These are phyloP conservation scores for Strobilomyces confusus DNA, from an alignment of 768 basidiomycete genomes.

Conservation along the genomic window DNA sequence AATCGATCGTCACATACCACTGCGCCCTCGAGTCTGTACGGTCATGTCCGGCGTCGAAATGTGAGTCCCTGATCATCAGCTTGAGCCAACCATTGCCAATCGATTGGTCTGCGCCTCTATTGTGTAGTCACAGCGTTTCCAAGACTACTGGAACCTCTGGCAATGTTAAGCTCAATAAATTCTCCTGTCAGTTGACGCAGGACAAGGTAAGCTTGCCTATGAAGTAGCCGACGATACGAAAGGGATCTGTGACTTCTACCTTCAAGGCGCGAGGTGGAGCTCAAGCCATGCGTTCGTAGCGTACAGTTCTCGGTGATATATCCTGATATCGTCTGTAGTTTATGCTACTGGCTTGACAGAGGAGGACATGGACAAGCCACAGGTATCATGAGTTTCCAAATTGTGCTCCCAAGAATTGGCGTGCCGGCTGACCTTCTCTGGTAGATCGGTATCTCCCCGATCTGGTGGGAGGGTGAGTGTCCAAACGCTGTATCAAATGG, in stretches of 20 bases:
- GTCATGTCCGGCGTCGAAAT: constrained; percentile 62
- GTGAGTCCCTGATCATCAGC: constrained; percentile 33
- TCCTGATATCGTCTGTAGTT: constrained; percentile 33
- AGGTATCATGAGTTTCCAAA: no score
- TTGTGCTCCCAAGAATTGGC: background rate
- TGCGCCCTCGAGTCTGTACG: background rate
- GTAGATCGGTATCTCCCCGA: constrained; percentile 81
- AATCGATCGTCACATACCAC: background rate
- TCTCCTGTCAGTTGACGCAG: constrained; percentile 71
- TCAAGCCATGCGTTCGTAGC: constrained; percentile 75
- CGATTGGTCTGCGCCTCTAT: background rate
- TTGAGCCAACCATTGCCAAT: background rate
- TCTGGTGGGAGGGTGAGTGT: constrained; percentile 84
- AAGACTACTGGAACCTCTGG: constrained; percentile 21
- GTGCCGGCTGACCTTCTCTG: constrained; percentile 10
- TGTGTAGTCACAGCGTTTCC: constrained; percentile 21
- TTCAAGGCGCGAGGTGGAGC: constrained; percentile 62
- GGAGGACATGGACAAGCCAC: constrained; percentile 81
- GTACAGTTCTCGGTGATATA: background rate
- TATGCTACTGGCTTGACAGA: constrained; percentile 76
- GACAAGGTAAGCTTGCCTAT: constrained; percentile 53
- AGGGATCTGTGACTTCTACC: background rate
- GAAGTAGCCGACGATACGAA: background rate
- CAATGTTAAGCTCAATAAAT: constrained; percentile 62
- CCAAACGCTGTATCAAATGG: background rate